phyloP scores from a whole-genome alignment of 2,329 filamentous ascomycete genomes.

The Colletotrichum costaricense region DNA sequence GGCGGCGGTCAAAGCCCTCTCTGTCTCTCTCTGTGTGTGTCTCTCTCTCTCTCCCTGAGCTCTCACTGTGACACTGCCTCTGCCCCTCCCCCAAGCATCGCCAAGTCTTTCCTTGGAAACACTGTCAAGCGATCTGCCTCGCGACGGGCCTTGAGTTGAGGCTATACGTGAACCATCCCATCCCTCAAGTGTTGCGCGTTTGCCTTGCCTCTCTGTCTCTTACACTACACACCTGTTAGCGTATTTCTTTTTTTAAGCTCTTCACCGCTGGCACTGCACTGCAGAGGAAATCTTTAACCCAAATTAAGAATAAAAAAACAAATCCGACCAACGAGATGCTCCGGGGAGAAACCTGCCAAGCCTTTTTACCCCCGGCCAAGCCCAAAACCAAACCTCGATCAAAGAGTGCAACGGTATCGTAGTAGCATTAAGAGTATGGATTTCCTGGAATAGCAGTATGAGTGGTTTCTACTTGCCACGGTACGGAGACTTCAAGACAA shows the following conservation, averaged over 20 bases:
- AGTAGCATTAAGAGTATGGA: not conserved
- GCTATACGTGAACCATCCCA: slow-evolving; percentile 18
- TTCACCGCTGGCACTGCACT: not conserved
- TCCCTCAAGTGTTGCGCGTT: not conserved
- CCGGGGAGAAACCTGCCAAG: slow-evolving; percentile 28
- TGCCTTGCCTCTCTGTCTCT: not conserved
- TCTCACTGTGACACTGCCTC: too few species aligned
- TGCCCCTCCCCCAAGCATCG: slow-evolving; percentile 4
- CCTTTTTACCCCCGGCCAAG: slow-evolving; percentile 12
- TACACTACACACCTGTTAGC: not conserved
- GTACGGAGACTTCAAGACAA: not conserved
- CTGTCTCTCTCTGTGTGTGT: not conserved
- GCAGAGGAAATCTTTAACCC: not conserved
- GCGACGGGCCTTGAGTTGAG: slow-evolving; percentile 29
- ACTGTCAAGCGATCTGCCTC: slow-evolving; percentile 24
- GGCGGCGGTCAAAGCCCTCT: slow-evolving; percentile 13
- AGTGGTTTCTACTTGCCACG: not conserved
- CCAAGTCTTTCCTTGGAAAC: slow-evolving; percentile 33
- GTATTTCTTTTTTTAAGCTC: not conserved
- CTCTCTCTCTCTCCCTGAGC: too few species aligned
- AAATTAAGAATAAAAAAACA: not conserved
- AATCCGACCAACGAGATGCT: not conserved
- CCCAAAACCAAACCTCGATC: slow-evolving; percentile 21
- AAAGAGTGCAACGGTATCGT: slow-evolving; percentile 12
- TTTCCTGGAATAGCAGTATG: slow-evolving; percentile 23